Evolutionary conservation across 208 protist genomes (phyloP).

Genomic region (Acanthamoeba sp.): DNA sequence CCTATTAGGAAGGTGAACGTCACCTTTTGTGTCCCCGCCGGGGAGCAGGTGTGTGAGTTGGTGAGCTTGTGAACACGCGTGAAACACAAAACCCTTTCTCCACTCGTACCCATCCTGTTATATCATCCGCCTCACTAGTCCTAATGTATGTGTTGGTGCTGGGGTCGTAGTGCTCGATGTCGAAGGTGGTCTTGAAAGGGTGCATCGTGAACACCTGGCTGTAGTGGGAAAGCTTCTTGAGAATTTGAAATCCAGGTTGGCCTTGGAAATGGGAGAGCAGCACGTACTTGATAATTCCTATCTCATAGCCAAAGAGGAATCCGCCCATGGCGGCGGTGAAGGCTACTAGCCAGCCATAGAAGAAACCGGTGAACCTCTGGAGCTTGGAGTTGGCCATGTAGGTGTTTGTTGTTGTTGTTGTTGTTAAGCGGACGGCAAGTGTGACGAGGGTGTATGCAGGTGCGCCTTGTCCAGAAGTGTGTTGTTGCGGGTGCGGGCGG

Average conservation of each 20-base stretch:
- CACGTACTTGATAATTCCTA: conserved; percentile 40
- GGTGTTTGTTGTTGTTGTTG: not conserved
- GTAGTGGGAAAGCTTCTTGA: not conserved
- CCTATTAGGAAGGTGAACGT: conserved; percentile 28
- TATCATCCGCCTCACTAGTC: not conserved
- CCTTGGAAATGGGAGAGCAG: too few species aligned
- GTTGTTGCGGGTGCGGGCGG: not conserved
- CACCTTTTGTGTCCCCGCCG: not conserved
- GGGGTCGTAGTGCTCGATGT: not conserved
- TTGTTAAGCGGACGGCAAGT: not conserved
- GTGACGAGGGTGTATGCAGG: not conserved
- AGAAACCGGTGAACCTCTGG: not conserved
- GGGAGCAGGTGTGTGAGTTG: too few species aligned
- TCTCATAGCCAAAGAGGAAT: conserved; percentile 60
- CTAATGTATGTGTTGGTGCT: not conserved
- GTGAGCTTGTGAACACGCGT: too few species aligned
- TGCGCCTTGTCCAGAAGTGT: not conserved
- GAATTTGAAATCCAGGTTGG: not conserved
- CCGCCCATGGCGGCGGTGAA: conserved; percentile 56
- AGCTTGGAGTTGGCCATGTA: not conserved
- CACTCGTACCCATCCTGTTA: not conserved
- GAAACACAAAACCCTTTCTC: too few species aligned
- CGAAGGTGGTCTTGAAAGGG: conserved; percentile 3
- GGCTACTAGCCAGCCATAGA: conserved; percentile 66
- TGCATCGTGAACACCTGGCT: conserved; percentile 41